phyloP scores from a whole-genome alignment of 352 stramenopile species.

The Phytopythium aichiense region DNA sequence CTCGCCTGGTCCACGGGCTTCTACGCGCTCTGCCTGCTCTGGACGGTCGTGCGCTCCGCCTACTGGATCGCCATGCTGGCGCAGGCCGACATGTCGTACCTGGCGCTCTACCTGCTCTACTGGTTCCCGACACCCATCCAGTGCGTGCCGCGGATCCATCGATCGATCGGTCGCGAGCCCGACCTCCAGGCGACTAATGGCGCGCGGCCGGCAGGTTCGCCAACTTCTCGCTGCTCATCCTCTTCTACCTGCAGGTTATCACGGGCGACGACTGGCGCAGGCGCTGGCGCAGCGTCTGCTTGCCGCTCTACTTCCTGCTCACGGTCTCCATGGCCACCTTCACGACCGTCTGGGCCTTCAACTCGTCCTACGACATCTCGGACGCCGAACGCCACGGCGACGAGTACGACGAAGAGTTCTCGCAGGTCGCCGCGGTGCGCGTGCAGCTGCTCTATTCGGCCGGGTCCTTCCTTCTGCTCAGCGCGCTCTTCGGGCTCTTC shows the following conservation, averaged over 20 bases:
- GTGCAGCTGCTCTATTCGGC: slow-evolving; percentile 83
- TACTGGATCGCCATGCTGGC: slow-evolving; percentile 86
- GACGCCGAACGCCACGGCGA: slow-evolving; percentile 60
- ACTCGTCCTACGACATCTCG: slow-evolving; percentile 80
- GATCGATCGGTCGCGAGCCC: too few species aligned
- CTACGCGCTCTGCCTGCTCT: slow-evolving; percentile 74
- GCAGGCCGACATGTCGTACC: slow-evolving; percentile 66
- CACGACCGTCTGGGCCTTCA: slow-evolving; percentile 82
- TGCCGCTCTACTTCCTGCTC: slow-evolving; percentile 78
- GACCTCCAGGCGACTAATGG: neutral
- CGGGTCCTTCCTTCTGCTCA: slow-evolving; percentile 76
- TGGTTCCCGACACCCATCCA: slow-evolving; percentile 84
- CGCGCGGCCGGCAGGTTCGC: slow-evolving; percentile 39
- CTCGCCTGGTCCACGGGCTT: slow-evolving; percentile 83
- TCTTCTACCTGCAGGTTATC: slow-evolving; percentile 88
- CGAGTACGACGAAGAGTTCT: slow-evolving; percentile 84
- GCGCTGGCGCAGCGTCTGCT: slow-evolving; percentile 73
- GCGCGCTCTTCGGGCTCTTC: slow-evolving; percentile 78
- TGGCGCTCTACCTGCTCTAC: slow-evolving; percentile 85
- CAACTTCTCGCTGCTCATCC: slow-evolving; percentile 85
- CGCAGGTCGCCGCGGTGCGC: slow-evolving; percentile 66
- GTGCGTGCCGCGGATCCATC: slow-evolving; percentile 13
- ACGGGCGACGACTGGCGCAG: slow-evolving; percentile 69
- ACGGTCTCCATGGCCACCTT: slow-evolving; percentile 83
- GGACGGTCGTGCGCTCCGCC: slow-evolving; percentile 71